Base-by-base conservation (phyloP, 345 rosid genomes). In the Clausena lansium region DNA sequence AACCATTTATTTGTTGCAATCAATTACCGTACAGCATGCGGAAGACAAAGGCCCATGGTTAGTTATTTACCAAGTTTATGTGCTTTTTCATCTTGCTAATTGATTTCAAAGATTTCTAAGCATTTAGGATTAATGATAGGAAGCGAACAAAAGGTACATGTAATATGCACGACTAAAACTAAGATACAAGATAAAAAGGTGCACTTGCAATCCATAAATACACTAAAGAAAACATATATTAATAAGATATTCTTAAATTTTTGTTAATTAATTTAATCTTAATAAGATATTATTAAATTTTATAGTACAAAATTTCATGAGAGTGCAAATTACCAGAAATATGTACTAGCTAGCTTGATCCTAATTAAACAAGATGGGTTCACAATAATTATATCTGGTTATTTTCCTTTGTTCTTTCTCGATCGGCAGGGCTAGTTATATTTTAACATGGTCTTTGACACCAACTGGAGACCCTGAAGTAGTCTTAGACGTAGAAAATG, bases 381-480 rank as follows among this genome's bases (percentile, higher is more conserved):
- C 50, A 45, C 15, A 45, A 30, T 30, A 30, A 30, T 30, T 30
- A 30, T 30, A 30, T 2, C 50, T 45, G 50, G 50, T 13, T 41
- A 22, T 2, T n/a, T 11, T 54, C 57, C 64, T 55, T 30, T 10
- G 10, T 36, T 58, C 9, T 73, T 58, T 57, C 63, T 39, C 74
- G 41, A 32, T 55, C 15, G 15, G 5, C 17, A 13, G 50, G 22
- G 11, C 17, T 63, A 54, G n/a, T 33, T 32, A n/a, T 38, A 64
- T 59, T 55, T 78, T 82, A 32, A 65, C 41, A 24, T 54, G 73
- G n/a, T 81, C 73, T 65, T 61, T 73, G 33, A 35, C 67, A 39
- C 71, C 79, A 13, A 76, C 72, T 27, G 80, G 77, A 71, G 76
- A 65, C 41, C 81, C 81, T 35, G 85, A 79, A 68, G 76, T 71